Evolutionary conservation across 306 rosid species (phyloP), one percentile per base, ranked within the genome.

Genomic region (Prunus davidiana): DNA sequence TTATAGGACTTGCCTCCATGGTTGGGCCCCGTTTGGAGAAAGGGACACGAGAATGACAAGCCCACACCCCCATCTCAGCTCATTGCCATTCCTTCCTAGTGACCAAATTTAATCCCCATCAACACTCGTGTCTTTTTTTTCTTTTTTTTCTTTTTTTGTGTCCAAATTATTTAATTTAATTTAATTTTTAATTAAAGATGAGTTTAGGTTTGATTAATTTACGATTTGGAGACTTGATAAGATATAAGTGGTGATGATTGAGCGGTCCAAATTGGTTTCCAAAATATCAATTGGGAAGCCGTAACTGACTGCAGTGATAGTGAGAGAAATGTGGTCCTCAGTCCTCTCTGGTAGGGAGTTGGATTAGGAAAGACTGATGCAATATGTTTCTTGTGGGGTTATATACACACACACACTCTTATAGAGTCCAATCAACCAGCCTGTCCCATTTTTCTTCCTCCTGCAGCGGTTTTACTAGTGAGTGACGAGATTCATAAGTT

Each of bases 331-430:
- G 61, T 6, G 86, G 75, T 56, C 78, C 78, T 38, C 30, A 8
- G 38, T 56, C 30, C 22, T 55, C 3, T 38, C 43, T 38, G 57
- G 50, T 69, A 64, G 78, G 68, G 64, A 66, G 71, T 43, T 4
- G 62, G 82, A 77, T 51, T 51, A 34, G 60, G 63, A 81, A 47
- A 30, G 81, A 64, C 27, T 41, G 75, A 76, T 57, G 58, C 74
- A 56, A 71, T 24, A 46, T 68, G 84, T 69, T 76, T 22, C 30
- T 51, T 75, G 84, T 80, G 80, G 84, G 76, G 66, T 50, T 64
- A 69, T 15, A 52, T 1, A 15, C 22, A 4, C 22, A 22, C 22
- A 22, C 22, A 4, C 20, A 52, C 8, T 18, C 19, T 15, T 18
- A 52, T 2, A 8, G 63, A n/a, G 77, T 76, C 71, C 81, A 77